These are phyloP conservation scores for Glebionis coronaria DNA, from an alignment of 129 eudicot genomes.

Conservation along the genomic window DNA sequence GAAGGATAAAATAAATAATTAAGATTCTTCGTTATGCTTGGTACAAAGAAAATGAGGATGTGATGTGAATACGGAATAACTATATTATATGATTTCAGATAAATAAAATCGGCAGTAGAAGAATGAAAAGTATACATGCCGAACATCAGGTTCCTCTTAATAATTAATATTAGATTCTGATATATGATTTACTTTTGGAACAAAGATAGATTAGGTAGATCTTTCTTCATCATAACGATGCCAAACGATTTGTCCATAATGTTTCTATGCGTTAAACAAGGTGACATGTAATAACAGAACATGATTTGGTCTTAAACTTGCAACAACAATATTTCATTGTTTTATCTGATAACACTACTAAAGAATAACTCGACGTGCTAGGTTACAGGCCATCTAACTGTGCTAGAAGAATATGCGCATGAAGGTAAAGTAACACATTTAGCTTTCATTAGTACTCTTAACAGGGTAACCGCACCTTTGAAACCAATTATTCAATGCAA, in stretches of 20 bases:
- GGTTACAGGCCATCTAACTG: constrained; percentile 16
- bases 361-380: neutral
- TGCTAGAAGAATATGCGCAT: constrained; percentile 25
- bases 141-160: constrained; percentile 4
- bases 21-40: neutral
- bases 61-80: neutral
- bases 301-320: constrained; percentile 1
- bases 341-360: too few relatives aligned
- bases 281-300: neutral
- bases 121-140: constrained; percentile 11
- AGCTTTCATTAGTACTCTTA: constrained; percentile 21
- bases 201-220: constrained; percentile 25
- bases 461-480: constrained; percentile 12
- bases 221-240: constrained; percentile 20
- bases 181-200: constrained; percentile 26
- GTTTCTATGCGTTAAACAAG: constrained; percentile 8
- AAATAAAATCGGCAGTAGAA: neutral
- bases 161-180: constrained; percentile 21
- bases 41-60: constrained; percentile 3
- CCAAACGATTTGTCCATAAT: constrained; percentile 3
- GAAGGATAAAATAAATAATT: neutral
- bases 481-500: constrained; percentile 21
- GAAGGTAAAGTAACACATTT: constrained; percentile 13
- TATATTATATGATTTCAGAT: neutral
- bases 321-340: neutral